A percentile compares a stretch with the other conserved stretches of the same genome.
phyloP scores from a whole-genome alignment of 1,284 basidiomycete species.

The Flammula alnicola region DNA sequence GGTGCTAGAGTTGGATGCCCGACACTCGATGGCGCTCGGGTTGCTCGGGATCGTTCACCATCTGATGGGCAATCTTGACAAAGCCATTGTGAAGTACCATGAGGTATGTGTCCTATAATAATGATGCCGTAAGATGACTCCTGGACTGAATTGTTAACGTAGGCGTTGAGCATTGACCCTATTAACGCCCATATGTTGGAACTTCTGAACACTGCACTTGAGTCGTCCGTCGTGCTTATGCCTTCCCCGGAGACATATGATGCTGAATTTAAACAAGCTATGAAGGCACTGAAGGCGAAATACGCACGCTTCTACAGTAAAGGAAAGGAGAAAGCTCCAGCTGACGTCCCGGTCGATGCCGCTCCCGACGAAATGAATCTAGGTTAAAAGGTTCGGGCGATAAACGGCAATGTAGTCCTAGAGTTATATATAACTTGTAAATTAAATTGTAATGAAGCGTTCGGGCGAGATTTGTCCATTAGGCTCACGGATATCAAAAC shows the following conservation, averaged over 20 bases:
- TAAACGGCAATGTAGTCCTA: too few species aligned
- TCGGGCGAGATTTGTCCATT: background rate
- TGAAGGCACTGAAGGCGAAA: slow-evolving; percentile 27
- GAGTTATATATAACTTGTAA: background rate
- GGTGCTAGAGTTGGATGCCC: slow-evolving; percentile 82
- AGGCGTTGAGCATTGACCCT: slow-evolving; percentile 85
- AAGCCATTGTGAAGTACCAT: slow-evolving; percentile 87
- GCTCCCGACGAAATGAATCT: slow-evolving; percentile 26
- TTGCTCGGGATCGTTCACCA: slow-evolving; percentile 88
- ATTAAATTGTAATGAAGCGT: background rate
- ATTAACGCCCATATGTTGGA: slow-evolving; percentile 88
- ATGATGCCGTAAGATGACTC: background rate
- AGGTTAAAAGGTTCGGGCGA: slow-evolving; percentile 19
- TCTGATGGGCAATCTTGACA: slow-evolving; percentile 70
- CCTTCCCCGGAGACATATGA: slow-evolving; percentile 15
- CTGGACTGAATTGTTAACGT: too few species aligned
- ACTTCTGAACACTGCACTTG: slow-evolving; percentile 83
- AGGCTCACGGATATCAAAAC: too few species aligned
- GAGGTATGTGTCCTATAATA: slow-evolving; percentile 55
- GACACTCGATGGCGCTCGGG: slow-evolving; percentile 77
- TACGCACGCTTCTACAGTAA: slow-evolving; percentile 18
- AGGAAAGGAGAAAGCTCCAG: slow-evolving; percentile 23
- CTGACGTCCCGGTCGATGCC: background rate
- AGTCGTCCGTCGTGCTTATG: slow-evolving; percentile 43
- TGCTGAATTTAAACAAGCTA: slow-evolving; percentile 26